A percentile compares a stretch with the other conserved stretches of the same genome.
Conservation (phyloP, 2,329 filamentous ascomycete genomes). For the Colletotrichum camelliae region DNA sequence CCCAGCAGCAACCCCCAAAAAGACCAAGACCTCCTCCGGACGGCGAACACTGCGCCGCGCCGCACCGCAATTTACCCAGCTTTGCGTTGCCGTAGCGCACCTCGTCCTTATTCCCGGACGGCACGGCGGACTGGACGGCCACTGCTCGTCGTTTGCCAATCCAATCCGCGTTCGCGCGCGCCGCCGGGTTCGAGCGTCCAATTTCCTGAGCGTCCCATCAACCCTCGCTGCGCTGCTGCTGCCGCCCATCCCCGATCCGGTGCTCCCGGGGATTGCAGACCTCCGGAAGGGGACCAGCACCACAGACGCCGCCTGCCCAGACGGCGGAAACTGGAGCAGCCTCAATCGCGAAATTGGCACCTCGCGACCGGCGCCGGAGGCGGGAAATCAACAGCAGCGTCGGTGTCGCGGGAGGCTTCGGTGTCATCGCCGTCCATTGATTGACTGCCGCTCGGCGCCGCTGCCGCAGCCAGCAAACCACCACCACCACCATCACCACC, state of each 20-base stretch:
- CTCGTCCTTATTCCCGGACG: slow-evolving; percentile 14
- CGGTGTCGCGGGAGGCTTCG: not conserved
- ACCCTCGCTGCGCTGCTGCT: not conserved
- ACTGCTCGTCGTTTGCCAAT: not conserved
- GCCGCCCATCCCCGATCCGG: not conserved
- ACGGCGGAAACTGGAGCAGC: not conserved
- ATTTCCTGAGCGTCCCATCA: not conserved
- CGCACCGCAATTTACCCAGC: not conserved
- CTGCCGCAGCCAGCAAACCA: not conserved
- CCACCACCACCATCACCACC: not conserved
- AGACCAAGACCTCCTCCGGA: not conserved
- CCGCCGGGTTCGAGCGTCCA: not conserved
- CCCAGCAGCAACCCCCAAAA: slow-evolving; percentile 10
- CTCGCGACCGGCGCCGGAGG: not conserved
- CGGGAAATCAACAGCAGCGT: not conserved
- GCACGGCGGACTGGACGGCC: not conserved
- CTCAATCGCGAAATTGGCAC: not conserved
- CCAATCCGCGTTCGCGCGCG: not conserved
- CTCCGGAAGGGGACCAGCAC: not conserved
- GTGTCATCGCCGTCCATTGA: not conserved
- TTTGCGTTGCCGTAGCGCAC: not conserved
- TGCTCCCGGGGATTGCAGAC: not conserved
- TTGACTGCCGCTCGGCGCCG: not conserved
- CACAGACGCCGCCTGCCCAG: not conserved
- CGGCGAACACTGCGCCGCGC: not conserved